These are phyloP conservation scores for Suhomyces anneliseae DNA, from an alignment of 1,139 yeast species.

Conservation along the genomic window DNA sequence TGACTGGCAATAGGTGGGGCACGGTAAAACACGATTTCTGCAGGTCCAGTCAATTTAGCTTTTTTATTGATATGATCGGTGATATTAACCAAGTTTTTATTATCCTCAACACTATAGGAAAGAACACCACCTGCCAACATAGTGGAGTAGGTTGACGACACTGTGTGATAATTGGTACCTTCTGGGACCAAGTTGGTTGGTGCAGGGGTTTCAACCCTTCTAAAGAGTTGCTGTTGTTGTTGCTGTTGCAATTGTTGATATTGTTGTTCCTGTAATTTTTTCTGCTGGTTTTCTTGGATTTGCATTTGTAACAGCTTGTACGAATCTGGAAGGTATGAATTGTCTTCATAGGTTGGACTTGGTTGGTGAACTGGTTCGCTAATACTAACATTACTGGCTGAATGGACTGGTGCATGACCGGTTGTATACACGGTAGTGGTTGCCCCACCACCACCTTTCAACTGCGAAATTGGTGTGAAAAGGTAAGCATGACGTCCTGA, in stretches of 20 bases:
- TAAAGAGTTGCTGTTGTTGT: constrained; percentile 20
- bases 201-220: constrained; percentile 25
- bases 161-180: constrained; percentile 28
- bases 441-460: constrained; percentile 39
- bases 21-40: constrained; percentile 73
- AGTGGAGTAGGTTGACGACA: constrained; percentile 38
- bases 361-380: constrained; percentile 7
- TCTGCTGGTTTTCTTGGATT: constrained; percentile 19
- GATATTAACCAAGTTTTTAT: constrained; percentile 13
- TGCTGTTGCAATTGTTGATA: constrained; percentile 19
- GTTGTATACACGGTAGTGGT: constrained; percentile 28
- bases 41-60: constrained; percentile 22
- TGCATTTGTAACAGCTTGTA: constrained; percentile 20
- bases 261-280: constrained; percentile 18
- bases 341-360: constrained; percentile 14
- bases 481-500: constrained; percentile 42
- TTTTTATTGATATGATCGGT: constrained; percentile 24
- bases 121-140: constrained; percentile 44
- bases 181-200: constrained; percentile 20
- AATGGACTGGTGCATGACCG: constrained; percentile 12
- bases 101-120: constrained; percentile 33
- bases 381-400: constrained; percentile 11
- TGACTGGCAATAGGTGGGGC: constrained; percentile 67
- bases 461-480: constrained; percentile 49
- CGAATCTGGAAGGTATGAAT: constrained; percentile 15